Evolutionary conservation across 805 yeast genomes (phyloP).

Genomic region (Teunomyces tritomae): DNA sequence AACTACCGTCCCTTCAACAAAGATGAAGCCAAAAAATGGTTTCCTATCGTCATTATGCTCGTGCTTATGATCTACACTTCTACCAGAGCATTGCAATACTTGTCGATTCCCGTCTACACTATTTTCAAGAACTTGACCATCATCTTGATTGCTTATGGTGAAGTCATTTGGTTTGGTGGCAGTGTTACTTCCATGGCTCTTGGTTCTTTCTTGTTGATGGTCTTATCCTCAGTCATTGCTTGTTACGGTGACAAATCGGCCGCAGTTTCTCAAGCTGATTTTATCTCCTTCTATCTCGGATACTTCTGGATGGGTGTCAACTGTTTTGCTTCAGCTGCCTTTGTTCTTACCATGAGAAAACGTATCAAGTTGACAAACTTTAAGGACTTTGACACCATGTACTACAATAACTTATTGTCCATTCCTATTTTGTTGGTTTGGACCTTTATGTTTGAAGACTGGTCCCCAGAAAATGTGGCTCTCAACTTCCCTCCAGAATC

Average conservation of each 20-base stretch:
- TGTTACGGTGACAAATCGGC: constrained; percentile 75
- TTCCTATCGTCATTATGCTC: constrained; percentile 85
- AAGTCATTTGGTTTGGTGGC: constrained; percentile 96
- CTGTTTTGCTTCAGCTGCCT: constrained; percentile 92
- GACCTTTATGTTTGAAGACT: constrained; percentile 83
- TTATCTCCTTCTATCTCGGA: constrained; percentile 59
- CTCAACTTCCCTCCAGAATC: constrained; percentile 74
- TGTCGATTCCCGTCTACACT: constrained; percentile 94
- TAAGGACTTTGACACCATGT: constrained; percentile 97
- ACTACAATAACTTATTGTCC: constrained; percentile 91
- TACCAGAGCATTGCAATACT: constrained; percentile 88
- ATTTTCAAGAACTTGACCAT: constrained; percentile 97
- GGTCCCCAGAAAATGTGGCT: constrained; percentile 79
- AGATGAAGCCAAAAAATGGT: constrained; percentile 92
- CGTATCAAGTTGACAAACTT: constrained; percentile 96
- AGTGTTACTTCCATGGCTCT: constrained; percentile 85
- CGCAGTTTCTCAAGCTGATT: constrained; percentile 33
- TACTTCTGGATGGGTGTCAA: constrained; percentile 96
- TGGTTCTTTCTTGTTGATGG: constrained; percentile 88
- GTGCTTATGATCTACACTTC: constrained; percentile 95
- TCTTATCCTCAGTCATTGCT: constrained; percentile 92
- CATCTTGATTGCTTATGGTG: constrained; percentile 96
- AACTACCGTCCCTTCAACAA: constrained; percentile 82
- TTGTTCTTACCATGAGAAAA: constrained; percentile 93
- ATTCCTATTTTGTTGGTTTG: constrained; percentile 80